Conservation (phyloP, 345 rosid species). For the Aquilaria sinensis region DNA sequence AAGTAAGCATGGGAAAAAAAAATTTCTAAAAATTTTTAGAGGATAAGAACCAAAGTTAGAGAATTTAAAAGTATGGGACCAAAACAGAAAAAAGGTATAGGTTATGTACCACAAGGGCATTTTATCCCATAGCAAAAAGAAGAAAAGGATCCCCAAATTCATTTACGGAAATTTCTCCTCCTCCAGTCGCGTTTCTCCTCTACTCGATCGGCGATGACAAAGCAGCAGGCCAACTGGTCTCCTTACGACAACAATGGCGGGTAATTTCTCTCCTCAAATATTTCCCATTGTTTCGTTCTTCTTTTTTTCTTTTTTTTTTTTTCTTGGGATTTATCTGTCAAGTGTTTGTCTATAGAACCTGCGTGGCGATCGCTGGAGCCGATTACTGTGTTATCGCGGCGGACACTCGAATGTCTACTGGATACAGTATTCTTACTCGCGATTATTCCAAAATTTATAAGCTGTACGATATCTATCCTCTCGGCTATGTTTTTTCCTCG, state of each 20-base stretch:
- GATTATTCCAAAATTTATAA: slow-evolving; percentile 86
- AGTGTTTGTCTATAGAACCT: slow-evolving; percentile 40
- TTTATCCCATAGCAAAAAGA: too few species aligned
- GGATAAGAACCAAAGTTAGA: too few species aligned
- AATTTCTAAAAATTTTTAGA: too few species aligned
- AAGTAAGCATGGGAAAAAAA: too few species aligned
- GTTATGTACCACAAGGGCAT: too few species aligned
- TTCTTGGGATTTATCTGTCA: background rate
- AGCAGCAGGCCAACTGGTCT: slow-evolving; percentile 77
- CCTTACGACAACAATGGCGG: slow-evolving; percentile 99
- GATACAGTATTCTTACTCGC: slow-evolving; percentile 83
- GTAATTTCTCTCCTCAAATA: slow-evolving; percentile 20
- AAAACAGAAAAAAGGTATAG: too few species aligned
- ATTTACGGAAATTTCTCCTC: background rate
- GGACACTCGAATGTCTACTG: slow-evolving; percentile 94
- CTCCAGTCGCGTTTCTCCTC: slow-evolving; percentile 6
- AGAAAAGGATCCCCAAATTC: too few species aligned
- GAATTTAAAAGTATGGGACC: too few species aligned
- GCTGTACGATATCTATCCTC: slow-evolving; percentile 34
- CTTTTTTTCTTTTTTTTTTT: background rate
- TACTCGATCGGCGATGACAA: slow-evolving; percentile 42
- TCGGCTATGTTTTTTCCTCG: background rate
- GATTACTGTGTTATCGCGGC: slow-evolving; percentile 95
- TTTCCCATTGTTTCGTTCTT: background rate
- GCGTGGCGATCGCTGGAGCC: slow-evolving; percentile 93